Percentiles rank a stretch among this genome's conserved stretches.
Evolutionary conservation across 257 asterid genomes (phyloP).

Genomic region (Solanum gracilifrons): DNA sequence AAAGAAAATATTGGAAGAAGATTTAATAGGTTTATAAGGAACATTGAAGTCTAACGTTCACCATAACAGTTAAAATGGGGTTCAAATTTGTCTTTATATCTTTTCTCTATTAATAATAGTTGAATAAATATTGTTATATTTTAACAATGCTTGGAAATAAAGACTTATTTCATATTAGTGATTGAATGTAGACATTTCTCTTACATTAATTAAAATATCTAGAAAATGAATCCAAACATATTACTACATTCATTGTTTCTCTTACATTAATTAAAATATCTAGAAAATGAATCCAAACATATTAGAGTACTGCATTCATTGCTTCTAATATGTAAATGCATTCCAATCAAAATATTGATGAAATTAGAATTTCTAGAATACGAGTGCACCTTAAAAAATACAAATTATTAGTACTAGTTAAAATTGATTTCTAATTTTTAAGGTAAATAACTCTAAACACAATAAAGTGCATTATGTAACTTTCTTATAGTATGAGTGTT

Average conservation of each 20-base stretch:
- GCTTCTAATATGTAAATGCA: neutral
- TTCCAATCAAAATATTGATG: too few species aligned
- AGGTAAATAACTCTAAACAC: neutral
- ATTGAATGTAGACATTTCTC: neutral
- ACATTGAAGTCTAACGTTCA: neutral
- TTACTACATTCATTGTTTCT: neutral
- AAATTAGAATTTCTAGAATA: too few species aligned
- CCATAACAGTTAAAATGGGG: neutral
- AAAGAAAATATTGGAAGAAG: neutral
- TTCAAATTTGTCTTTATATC: too few species aligned
- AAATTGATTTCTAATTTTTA: too few species aligned
- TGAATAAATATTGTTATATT: neutral
- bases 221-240: neutral
- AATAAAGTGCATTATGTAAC: neutral
- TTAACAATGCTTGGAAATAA: neutral
- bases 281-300: neutral
- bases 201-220: too few species aligned
- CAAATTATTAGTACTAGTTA: too few species aligned
- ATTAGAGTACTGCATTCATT: neutral
- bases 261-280: too few species aligned
- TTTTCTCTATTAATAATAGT: too few species aligned
- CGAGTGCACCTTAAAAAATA: too few species aligned
- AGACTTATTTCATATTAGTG: neutral
- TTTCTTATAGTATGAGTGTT: neutral
- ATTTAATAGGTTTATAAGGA: neutral